phyloP scores from a whole-genome alignment of 345 rosid species.

The Turnera subulata region DNA sequence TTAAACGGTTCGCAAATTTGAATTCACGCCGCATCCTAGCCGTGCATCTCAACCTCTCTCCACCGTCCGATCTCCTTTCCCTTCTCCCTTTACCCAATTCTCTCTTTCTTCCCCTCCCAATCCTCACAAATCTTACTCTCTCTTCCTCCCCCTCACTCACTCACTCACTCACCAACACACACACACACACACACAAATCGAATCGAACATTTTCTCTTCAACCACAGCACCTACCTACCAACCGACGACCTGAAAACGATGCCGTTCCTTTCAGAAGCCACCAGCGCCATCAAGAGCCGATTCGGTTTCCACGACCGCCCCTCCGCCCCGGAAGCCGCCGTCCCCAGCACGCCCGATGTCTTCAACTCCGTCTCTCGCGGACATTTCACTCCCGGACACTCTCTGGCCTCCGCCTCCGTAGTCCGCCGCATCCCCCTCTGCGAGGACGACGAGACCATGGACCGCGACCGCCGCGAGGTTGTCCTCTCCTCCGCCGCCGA shows the following conservation, averaged over 20 bases:
- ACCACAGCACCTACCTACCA: not conserved
- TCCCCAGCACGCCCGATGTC: slow-evolving; percentile 44
- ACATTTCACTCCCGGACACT: slow-evolving; percentile 14
- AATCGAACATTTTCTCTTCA: not conserved
- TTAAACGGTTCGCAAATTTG: slow-evolving; percentile 31
- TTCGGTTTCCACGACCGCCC: slow-evolving; percentile 72
- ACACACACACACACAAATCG: not conserved
- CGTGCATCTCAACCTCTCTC: slow-evolving; percentile 16
- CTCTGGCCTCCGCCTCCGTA: slow-evolving; percentile 28
- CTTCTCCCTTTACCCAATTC: not conserved
- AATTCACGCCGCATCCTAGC: slow-evolving; percentile 16
- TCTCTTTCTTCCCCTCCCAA: not conserved
- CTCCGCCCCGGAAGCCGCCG: slow-evolving; percentile 43
- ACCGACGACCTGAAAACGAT: slow-evolving; percentile 22
- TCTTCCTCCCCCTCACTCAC: not conserved
- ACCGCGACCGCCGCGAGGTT: slow-evolving; percentile 20
- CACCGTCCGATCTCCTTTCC: slow-evolving; percentile 22
- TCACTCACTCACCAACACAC: not conserved
- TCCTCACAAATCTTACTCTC: not conserved
- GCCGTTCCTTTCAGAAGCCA: slow-evolving; percentile 79
- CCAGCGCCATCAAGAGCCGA: slow-evolving; percentile 78
- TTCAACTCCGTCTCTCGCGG: slow-evolving; percentile 44
- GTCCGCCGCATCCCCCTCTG: slow-evolving; percentile 35
- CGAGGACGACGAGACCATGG: slow-evolving; percentile 33
- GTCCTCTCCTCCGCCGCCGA: slow-evolving; percentile 29